These are phyloP conservation scores for Geum urbanum DNA, from an alignment of 306 rosid genomes.

Conservation along the genomic window DNA sequence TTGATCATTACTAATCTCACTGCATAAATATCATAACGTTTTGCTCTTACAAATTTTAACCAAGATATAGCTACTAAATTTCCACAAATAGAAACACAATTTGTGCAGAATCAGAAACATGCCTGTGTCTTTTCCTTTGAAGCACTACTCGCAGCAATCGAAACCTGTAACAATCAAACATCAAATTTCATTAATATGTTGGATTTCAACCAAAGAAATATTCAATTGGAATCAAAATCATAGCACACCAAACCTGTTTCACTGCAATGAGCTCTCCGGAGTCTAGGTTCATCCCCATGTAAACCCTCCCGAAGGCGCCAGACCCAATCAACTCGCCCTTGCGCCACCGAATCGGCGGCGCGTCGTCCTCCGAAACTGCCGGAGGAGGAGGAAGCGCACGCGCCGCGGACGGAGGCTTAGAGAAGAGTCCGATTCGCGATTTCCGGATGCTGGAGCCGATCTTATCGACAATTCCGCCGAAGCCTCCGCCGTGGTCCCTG, in stretches of 20 bases:
- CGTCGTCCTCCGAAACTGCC: constrained; percentile 19
- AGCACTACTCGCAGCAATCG: constrained; percentile 64
- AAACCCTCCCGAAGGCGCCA: constrained; percentile 86
- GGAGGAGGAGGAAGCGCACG: constrained; percentile 39
- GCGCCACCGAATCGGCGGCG: constrained; percentile 80
- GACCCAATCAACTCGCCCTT: constrained; percentile 84
- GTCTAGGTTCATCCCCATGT: constrained; percentile 95
- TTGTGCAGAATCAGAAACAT: not conserved
- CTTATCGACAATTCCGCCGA: constrained; percentile 63
- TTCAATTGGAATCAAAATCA: not conserved
- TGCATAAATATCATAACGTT: not conserved
- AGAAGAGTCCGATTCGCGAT: constrained; percentile 59
- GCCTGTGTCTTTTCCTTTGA: constrained; percentile 80
- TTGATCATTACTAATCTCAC: not conserved
- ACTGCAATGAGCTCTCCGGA: constrained; percentile 93
- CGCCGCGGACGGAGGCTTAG: constrained; percentile 33
- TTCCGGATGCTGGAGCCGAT: constrained; percentile 71
- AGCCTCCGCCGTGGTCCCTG: constrained; percentile 28
- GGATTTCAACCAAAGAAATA: not conserved
- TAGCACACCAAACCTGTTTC: constrained; percentile 52
- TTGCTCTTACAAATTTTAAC: not conserved
- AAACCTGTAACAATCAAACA: constrained; percentile 50
- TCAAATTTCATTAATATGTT: not conserved
- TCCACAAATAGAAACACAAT: not conserved
- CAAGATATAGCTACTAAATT: not conserved